Base-by-base conservation (phyloP, 2,329 filamentous ascomycete species). In the Sphaerulina vaccinii region DNA sequence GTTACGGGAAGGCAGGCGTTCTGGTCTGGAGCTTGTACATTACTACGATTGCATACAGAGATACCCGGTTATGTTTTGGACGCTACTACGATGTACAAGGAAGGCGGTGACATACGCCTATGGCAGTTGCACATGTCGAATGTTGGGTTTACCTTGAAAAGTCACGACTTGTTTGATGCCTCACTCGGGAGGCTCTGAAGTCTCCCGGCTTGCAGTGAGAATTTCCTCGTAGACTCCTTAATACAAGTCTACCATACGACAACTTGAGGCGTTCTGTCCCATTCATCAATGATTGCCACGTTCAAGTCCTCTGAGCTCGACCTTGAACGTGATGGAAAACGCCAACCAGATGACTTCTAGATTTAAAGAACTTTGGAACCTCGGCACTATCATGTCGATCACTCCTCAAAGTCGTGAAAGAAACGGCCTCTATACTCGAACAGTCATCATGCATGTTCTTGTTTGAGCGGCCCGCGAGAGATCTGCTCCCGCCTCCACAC, bases 351-450 rank as follows among this genome's bases (percentile, higher is more conserved):
- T 23, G 13, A 4, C 18, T 9, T 8, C 18, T 35, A 37, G 19
- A 23, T 13, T 37, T 37, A 33, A 13, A n/a, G 19, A 9, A 16
- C 19, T 22, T 11, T 38, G 23, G 37, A 40, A 46, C 49, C 49
- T 51, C 49, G 49, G 49, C 19, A 38, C 49, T 22, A 45, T 21
- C 11, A 21, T 35, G 49, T 46, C 43, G 49, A 51, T 46, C 41
- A 24, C 35, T 40, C 29, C 23, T 36, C 49, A n/a, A 51, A 23
- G 19, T 23, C 13, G 13, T 44, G 35, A 29, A 40, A 38, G 15
- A 21, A 32, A 38, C 49, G 49, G 42, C 23, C 18, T 23, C 41
- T 33, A 24, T 46, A 33, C 49, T 36, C n/a, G n/a, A 36, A 46
- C 18, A 21, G 42, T n/a, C 32, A 35, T n/a, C 13, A 15, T 35